phyloP scores from a whole-genome alignment of 257 asterid species.

The Solanum microdontum region DNA sequence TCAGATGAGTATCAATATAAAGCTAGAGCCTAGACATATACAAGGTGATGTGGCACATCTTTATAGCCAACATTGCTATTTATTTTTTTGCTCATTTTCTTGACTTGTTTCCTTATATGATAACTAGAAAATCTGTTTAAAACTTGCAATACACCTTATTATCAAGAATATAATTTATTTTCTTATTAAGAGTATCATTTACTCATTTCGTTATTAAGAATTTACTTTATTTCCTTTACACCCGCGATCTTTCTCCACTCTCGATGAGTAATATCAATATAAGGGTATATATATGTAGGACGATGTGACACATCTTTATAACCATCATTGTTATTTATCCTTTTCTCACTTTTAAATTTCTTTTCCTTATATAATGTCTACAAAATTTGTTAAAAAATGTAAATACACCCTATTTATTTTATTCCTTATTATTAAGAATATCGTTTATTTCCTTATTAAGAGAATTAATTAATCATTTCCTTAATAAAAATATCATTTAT shows the following conservation, averaged over 20 bases:
- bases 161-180: background rate
- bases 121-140: background rate
- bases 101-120: background rate
- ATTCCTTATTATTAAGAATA: background rate
- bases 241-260: background rate
- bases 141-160: background rate
- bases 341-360: background rate
- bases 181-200: background rate
- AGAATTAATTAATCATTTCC: background rate
- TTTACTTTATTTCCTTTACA: background rate
- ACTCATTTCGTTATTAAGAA: background rate
- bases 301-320: background rate
- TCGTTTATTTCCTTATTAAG: background rate
- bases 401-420: background rate
- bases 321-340: background rate
- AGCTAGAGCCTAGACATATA: background rate
- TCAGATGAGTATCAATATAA: background rate
- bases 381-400: too few species aligned
- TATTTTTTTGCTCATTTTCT: background rate
- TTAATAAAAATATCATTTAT: too few species aligned
- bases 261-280: background rate
- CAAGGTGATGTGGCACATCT: background rate
- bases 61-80: background rate
- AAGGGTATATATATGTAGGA: too few species aligned
- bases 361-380: background rate